phyloP scores from a whole-genome alignment of 805 yeast species.

The Ogataea sp. region DNA sequence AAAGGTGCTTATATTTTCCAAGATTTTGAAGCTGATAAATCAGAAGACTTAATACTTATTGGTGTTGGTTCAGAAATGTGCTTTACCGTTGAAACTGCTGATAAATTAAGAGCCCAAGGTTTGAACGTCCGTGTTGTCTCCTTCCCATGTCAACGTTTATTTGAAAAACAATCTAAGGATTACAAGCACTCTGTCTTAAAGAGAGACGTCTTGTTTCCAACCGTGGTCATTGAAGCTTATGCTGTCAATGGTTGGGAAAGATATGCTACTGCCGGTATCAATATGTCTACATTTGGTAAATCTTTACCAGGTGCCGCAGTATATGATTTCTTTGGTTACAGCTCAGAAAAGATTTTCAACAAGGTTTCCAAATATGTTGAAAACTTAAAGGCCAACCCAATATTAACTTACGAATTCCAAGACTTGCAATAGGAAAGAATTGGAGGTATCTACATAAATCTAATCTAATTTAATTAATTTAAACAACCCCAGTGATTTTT shows the following conservation, averaged over 20 bases:
- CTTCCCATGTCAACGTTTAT: conserved; percentile 25
- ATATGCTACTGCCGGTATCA: conserved; percentile 27
- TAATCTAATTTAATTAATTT: no score
- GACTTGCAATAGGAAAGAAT: no score
- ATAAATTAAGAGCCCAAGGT: conserved; percentile 16
- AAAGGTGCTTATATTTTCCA: conserved; percentile 23
- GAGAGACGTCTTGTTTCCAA: conserved; percentile 14
- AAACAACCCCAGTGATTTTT: no score
- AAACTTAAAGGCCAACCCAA: conserved; percentile 9
- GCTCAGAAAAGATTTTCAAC: conserved; percentile 16
- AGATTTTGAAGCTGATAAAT: conserved; percentile 12
- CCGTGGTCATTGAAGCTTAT: conserved; percentile 27
- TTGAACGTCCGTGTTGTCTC: conserved; percentile 19
- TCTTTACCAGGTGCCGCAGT: conserved; percentile 26
- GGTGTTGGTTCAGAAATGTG: conserved; percentile 23
- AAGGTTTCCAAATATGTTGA: conserved; percentile 22
- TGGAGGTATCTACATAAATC: no score
- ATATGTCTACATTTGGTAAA: conserved; percentile 25
- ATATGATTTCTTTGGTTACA: conserved; percentile 25
- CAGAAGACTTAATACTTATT: conserved; percentile 18
- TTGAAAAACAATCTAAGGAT: conserved; percentile 20
- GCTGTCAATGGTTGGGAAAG: conserved; percentile 29
- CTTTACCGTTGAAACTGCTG: conserved; percentile 22
- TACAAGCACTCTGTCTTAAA: conserved; percentile 19
- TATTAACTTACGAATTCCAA: conserved; percentile 20